A percentile compares a stretch with the other conserved stretches of the same genome.
phyloP scores from a whole-genome alignment of 1,284 basidiomycete genomes.

The Cutaneotrichosporon sp. region DNA sequence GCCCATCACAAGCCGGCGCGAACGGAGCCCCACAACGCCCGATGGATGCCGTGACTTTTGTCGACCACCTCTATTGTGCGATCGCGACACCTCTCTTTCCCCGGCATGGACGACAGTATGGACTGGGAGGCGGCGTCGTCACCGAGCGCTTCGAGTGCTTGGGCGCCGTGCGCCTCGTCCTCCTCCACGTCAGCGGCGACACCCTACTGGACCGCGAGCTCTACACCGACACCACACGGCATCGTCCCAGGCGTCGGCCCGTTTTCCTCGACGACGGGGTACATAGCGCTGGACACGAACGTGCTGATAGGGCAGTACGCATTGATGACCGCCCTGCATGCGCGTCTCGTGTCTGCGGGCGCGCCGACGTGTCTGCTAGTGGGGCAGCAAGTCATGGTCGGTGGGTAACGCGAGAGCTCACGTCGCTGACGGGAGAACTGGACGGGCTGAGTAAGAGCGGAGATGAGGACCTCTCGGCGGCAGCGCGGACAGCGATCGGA shows the following conservation, averaged over 20 bases:
- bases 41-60: no score
- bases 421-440: conserved; percentile 9
- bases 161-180: no score
- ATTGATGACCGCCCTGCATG: conserved; percentile 2
- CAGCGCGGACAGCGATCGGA: conserved; percentile 2
- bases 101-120: background rate
- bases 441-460: conserved; percentile 8
- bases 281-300: conserved; percentile 14
- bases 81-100: no score
- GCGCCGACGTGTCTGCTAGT: conserved; percentile 3
- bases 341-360: background rate
- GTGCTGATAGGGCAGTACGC: conserved; percentile 8
- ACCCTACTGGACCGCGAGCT: background rate
- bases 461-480: background rate
- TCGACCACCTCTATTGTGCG: no score
- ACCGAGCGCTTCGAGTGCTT: no score
- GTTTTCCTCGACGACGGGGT: background rate
- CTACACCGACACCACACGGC: background rate
- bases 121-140: background rate
- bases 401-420: background rate
- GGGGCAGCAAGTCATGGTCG: conserved; percentile 6
- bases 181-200: background rate
- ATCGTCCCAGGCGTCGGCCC: background rate
- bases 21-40: no score
- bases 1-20: no score